Conservation (phyloP, 2,329 filamentous ascomycete genomes). For the Bipolaris oryzae region DNA sequence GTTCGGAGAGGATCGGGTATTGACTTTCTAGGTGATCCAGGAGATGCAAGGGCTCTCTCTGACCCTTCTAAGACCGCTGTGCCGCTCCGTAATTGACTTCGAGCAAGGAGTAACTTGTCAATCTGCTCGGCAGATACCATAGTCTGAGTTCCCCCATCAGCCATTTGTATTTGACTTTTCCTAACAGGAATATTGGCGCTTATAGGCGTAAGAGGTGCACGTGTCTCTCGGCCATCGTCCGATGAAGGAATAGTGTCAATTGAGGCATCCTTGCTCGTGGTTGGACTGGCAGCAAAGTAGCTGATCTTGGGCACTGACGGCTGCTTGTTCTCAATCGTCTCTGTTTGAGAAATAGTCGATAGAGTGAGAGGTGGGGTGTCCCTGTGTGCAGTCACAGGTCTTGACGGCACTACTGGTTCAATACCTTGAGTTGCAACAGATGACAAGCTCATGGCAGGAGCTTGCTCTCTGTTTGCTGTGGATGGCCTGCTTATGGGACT, state of each 20-base stretch:
- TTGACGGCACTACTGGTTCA: conserved; percentile 36
- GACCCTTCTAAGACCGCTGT: conserved; percentile 38
- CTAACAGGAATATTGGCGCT: conserved; percentile 32
- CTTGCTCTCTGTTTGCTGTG: conserved; percentile 31
- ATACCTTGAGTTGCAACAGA: conserved; percentile 36
- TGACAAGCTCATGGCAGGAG: conserved; percentile 32
- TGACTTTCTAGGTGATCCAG: conserved; percentile 44
- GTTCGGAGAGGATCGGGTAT: conserved; percentile 38
- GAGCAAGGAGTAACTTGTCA: conserved; percentile 72
- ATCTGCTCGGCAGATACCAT: conserved; percentile 81
- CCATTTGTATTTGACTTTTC: conserved; percentile 50
- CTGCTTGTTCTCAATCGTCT: conserved; percentile 17
- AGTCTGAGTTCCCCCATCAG: conserved; percentile 81
- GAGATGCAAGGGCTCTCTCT: conserved; percentile 41
- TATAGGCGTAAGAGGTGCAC: conserved; percentile 34
- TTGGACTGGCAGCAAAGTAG: conserved; percentile 53
- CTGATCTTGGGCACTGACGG: conserved; percentile 44
- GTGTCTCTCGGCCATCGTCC: conserved; percentile 20
- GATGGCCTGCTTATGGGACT: conserved; percentile 39
- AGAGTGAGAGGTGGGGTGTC: conserved; percentile 18
- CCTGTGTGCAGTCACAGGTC: conserved; percentile 41
- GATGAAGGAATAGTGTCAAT: conserved; percentile 6
- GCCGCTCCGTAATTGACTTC: conserved; percentile 44
- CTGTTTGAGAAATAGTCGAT: conserved; percentile 24
- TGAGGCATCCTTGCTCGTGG: conserved; percentile 50